Evolutionary conservation across 2,329 filamentous ascomycete species (phyloP).

Genomic region (Xylaria sp.): DNA sequence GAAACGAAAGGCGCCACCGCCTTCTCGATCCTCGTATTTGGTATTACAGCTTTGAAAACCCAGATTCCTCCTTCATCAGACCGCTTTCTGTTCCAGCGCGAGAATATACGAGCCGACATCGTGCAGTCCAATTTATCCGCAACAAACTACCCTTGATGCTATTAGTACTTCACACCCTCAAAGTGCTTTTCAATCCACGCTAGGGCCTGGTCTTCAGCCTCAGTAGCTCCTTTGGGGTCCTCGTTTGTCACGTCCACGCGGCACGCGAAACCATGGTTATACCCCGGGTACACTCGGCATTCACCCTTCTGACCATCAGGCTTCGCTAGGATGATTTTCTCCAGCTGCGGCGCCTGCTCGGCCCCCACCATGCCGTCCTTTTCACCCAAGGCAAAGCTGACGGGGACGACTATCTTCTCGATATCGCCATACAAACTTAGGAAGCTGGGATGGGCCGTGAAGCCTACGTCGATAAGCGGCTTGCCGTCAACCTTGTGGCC

Average conservation of each 20-base stretch:
- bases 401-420: conserved; percentile 55
- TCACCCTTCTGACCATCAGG: conserved; percentile 50
- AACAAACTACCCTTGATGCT: neutral
- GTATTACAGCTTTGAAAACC: neutral
- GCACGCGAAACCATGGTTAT: conserved; percentile 55
- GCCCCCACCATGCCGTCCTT: conserved; percentile 54
- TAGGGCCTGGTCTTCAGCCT: conserved; percentile 47
- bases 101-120: neutral
- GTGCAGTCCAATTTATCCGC: conserved; percentile 12
- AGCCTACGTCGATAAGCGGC: conserved; percentile 61
- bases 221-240: conserved; percentile 41
- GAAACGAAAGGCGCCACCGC: conserved; percentile 7
- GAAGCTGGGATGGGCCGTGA: conserved; percentile 63
- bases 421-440: conserved; percentile 60
- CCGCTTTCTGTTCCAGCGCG: neutral
- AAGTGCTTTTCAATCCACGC: conserved; percentile 47
- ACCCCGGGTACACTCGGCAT: conserved; percentile 51
- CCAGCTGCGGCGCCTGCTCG: conserved; percentile 49
- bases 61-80: neutral
- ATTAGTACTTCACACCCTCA: conserved; percentile 33
- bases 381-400: conserved; percentile 59
- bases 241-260: conserved; percentile 42
- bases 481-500: conserved; percentile 42
- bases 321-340: conserved; percentile 50
- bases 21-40: neutral